phyloP scores from a whole-genome alignment of 805 yeast species.

The Teunomyces tritomae region DNA sequence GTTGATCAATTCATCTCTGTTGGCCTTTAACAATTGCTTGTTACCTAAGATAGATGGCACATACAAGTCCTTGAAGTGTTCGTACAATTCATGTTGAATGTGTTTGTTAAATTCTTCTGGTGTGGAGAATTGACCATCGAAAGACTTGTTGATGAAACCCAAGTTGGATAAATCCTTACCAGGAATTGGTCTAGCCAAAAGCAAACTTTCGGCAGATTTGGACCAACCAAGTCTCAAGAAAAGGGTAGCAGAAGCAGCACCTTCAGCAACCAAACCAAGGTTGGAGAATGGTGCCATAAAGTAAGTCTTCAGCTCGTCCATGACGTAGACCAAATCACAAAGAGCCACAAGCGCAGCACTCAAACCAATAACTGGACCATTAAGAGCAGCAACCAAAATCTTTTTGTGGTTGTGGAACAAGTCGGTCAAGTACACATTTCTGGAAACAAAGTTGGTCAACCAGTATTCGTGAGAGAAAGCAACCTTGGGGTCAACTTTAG shows the following conservation, averaged over 20 bases:
- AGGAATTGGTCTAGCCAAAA: conserved; percentile 62
- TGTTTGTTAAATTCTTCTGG: conserved; percentile 44
- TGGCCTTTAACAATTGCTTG: conserved; percentile 43
- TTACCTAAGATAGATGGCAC: conserved; percentile 44
- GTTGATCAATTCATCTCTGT: conserved; percentile 40
- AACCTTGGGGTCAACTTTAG: conserved; percentile 27
- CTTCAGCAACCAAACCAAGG: conserved; percentile 81
- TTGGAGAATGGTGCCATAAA: conserved; percentile 76
- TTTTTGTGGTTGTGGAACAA: conserved; percentile 69
- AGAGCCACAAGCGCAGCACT: conserved; percentile 70
- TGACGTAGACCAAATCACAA: conserved; percentile 73
- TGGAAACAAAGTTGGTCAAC: conserved; percentile 60
- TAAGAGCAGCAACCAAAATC: conserved; percentile 67
- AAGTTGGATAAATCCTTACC: conserved; percentile 54
- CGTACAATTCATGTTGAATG: conserved; percentile 33
- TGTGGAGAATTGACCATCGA: conserved; percentile 31
- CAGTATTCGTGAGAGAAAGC: conserved; percentile 43
- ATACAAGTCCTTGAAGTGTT: conserved; percentile 43
- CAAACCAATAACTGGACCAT: conserved; percentile 86
- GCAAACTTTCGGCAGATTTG: conserved; percentile 67
- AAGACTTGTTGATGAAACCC: conserved; percentile 64
- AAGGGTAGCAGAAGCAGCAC: conserved; percentile 68
- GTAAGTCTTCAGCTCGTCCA: conserved; percentile 53
- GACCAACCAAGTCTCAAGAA: conserved; percentile 71
- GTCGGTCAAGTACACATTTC: conserved; percentile 68